Base-by-base conservation (phyloP, 139 green algal species). In the Coelastrella sp. region DNA sequence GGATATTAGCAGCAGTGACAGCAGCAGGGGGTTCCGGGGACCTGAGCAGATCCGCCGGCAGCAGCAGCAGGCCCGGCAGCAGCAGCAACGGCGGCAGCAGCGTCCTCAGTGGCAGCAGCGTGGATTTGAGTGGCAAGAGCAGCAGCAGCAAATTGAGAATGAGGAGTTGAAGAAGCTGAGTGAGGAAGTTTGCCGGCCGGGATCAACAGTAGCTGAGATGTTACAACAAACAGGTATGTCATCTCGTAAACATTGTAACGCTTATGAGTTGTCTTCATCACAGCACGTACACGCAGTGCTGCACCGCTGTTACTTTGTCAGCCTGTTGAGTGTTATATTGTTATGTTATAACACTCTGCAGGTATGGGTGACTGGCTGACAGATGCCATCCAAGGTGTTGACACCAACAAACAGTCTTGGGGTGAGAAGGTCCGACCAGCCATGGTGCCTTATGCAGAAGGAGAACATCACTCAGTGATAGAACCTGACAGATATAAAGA, bases 1-100 rank as follows among this genome's bases (percentile, higher is more conserved):
- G 23, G 17, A 15, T 25, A 53, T 23, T 35, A 37, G 68, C 40
- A 57, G 32, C 25, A 37, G 30, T 34, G 50, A 23, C 11, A 71
- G 50, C n/a, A 8, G 75, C 75, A 71, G 53, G 38, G 45, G 45
- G 27, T 59, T 50, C 17, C 45, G 59, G 34, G 23, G 25, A 2
- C 43, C 19, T 15, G 21, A 63, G 2, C 6, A 69, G 51, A 11
- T 40, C 43, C 74, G 15, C 27, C 50, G 35, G 50, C 74, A 68
- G 74, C 74, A 81, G 69, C 74, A 53, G 74, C 35, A 35, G 23
- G 34, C 68, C 34, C 30, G 25, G 34, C 73, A 50, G 73, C 74
- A 50, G 74, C 51, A 78, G 69, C 69, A 78, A 37, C 67, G 53
- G 67, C 67, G 53, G 69, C 69, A 78, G 67, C 35, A 76, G 37